phyloP scores from a whole-genome alignment of 2,329 filamentous ascomycete genomes.

The Claviceps monticola region DNA sequence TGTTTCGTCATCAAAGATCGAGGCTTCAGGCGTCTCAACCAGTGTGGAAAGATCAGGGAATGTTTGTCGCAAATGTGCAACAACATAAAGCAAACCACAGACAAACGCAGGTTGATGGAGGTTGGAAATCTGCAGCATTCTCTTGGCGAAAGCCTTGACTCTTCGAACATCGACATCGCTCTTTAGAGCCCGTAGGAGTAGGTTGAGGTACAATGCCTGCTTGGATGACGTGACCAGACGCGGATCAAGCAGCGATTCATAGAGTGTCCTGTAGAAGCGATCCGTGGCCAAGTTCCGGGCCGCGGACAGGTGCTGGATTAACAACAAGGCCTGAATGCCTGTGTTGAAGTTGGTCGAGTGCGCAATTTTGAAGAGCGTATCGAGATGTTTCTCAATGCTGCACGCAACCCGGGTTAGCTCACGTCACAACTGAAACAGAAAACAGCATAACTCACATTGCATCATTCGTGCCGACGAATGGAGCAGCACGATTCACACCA shows the following conservation, averaged over 20 bases:
- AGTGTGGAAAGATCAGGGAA: conserved; percentile 73
- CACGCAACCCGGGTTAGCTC: conserved; percentile 17
- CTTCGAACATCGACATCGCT: conserved; percentile 79
- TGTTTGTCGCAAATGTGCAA: conserved; percentile 63
- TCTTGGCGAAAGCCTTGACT: conserved; percentile 91
- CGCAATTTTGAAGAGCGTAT: conserved; percentile 89
- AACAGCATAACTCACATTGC: conserved; percentile 40
- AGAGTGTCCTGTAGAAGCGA: conserved; percentile 87
- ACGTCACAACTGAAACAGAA: background rate
- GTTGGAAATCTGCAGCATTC: conserved; percentile 73
- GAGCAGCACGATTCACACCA: conserved; percentile 90
- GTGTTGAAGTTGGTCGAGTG: conserved; percentile 99
- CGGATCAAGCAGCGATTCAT: conserved; percentile 87
- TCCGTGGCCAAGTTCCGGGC: conserved; percentile 72
- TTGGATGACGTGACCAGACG: conserved; percentile 83
- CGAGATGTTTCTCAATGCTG: conserved; percentile 73
- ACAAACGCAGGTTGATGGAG: conserved; percentile 88
- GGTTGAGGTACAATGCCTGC: conserved; percentile 86
- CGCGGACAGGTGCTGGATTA: conserved; percentile 83
- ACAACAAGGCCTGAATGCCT: conserved; percentile 83
- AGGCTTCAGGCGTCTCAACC: conserved; percentile 66
- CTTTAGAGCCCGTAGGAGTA: conserved; percentile 79
- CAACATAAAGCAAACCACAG: conserved; percentile 81
- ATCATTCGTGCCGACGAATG: conserved; percentile 74
- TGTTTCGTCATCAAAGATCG: conserved; percentile 49